Evolutionary conservation across 202 grass and related monocot genomes (phyloP), one percentile per base, ranked within the genome.

Genomic region (Hordeum pubiflorum): DNA sequence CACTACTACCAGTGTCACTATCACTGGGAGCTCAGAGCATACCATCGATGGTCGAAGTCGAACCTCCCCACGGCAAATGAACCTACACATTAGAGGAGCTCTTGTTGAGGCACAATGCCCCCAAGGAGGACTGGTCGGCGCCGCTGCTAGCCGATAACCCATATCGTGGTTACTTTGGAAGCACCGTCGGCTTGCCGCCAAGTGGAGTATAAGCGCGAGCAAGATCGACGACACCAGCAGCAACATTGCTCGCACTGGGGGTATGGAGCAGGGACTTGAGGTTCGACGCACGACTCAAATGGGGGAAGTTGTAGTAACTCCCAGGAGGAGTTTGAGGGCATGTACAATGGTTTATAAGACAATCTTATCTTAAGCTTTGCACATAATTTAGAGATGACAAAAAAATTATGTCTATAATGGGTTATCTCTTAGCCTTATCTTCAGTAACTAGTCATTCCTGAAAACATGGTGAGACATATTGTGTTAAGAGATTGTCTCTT

Each of bases 241-340:
- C 46, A 50, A 39, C 72, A 72, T 86, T 92, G 78, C 69, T 77
- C 0, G 50, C 37, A 40, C n/a, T 86, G n/a, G 54, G 63, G 67
- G 34, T 84, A 23, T 64, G 54, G 24, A 89, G 57, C 69, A 85
- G 67, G 27, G 55, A 44, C 43, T 58, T 89, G 2, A 84, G 87
- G 76, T 88, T 89, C 14, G 76, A 44, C 11, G 78, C 87, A 32
- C 65, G 66, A 40, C 58, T 39, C 15, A 40, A 31, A 36, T 48
- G 22, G 71, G 75, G 81, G 69, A 87, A 10, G 4, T 14, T 12
- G 69, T 50, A 18, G 69, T 11, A 82, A 15, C 76, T 89, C n/a
- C 79, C 89, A 18, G 84, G 82, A 11, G 86, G 82, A 15, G 86
- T 22, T 0, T 88, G 86, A 66, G 88, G 1, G 24, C 24, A 26